Evolutionary conservation across 306 rosid species (phyloP), one percentile per base, ranked within the genome.

Genomic region (Benincasa hispida): DNA sequence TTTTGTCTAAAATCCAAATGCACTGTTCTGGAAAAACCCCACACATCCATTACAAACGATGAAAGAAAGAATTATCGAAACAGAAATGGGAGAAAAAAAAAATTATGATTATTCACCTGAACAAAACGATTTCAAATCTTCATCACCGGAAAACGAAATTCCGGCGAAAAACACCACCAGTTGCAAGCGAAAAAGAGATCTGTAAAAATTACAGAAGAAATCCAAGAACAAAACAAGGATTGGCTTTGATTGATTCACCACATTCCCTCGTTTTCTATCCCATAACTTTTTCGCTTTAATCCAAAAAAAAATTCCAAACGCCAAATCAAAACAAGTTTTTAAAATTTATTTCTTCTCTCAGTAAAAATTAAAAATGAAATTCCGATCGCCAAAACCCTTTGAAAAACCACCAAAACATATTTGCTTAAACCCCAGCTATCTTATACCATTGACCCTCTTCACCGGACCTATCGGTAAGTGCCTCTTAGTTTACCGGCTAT

Each of bases 331-430:
- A 27, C 54, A 41, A 69, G 14, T 6, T 41, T 0, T 14, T 1
- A 14, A 66, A 37, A n/a, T 1, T 15, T 1, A 34, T 1, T 13
- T 21, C 1, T 69, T 77, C 41, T 77, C 72, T 27, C 27, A 5
- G 66, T 25, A 37, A 35, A 35, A 30, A 76, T 11, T 14, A 9
- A 59, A 11, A 59, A 6, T 7, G 1, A 63, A 81, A 68, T 74
- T 79, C 77, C 81, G 90, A 88, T 83, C 78, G 41, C 87, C 82
- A 88, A 89, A 92, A 90, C 97, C 97, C 97, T 83, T 76, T 84
- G 88, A 89, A 80, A 85, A 85, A 80, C 86, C 84, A 85, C 83
- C 77, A 70, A 77, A 61, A 39, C 70, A 48, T 35, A 17, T 41
- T 22, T 27, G 85, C 94, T 89, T 89, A 91, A 91, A 89, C 97